Evolutionary conservation across 768 basidiomycete genomes (phyloP).

Genomic region (Coprinopsis cinerea): DNA sequence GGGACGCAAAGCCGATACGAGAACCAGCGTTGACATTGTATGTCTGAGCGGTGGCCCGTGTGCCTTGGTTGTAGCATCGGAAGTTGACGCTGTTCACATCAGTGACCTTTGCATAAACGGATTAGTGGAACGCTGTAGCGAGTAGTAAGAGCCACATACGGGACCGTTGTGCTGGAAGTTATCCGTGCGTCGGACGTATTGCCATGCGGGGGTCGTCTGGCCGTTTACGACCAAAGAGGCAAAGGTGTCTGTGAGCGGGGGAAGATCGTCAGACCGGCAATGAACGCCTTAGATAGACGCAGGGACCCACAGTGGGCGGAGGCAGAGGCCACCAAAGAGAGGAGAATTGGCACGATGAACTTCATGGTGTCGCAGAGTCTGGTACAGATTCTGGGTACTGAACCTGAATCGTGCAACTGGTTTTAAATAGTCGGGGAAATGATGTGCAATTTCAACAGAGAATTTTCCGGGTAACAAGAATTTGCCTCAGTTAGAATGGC

Average conservation of each 20-base stretch:
- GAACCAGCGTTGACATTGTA: constrained; percentile 40
- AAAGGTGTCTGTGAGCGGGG: constrained; percentile 46
- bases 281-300: too few species aligned
- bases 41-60: constrained; percentile 35
- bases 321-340: constrained; percentile 19
- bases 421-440: not conserved
- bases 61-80: constrained; percentile 40
- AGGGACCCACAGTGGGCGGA: constrained; percentile 24
- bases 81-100: constrained; percentile 42
- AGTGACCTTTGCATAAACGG: constrained; percentile 26
- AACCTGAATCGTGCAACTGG: not conserved
- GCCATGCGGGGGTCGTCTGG: constrained; percentile 32
- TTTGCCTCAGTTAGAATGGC: too few species aligned
- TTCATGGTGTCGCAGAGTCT: constrained; percentile 11
- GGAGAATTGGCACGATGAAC: constrained; percentile 15
- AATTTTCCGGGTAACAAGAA: not conserved
- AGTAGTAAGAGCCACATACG: constrained; percentile 17
- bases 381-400: not conserved
- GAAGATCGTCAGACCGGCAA: too few species aligned
- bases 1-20: constrained; percentile 34
- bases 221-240: constrained; percentile 37
- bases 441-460: not conserved
- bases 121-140: not conserved
- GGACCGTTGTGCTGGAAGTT: constrained; percentile 38
- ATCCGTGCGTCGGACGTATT: constrained; percentile 40